These are phyloP conservation scores for Grosmannia clavigera DNA, from an alignment of 2,329 filamentous ascomycete species.

Conservation along the genomic window DNA sequence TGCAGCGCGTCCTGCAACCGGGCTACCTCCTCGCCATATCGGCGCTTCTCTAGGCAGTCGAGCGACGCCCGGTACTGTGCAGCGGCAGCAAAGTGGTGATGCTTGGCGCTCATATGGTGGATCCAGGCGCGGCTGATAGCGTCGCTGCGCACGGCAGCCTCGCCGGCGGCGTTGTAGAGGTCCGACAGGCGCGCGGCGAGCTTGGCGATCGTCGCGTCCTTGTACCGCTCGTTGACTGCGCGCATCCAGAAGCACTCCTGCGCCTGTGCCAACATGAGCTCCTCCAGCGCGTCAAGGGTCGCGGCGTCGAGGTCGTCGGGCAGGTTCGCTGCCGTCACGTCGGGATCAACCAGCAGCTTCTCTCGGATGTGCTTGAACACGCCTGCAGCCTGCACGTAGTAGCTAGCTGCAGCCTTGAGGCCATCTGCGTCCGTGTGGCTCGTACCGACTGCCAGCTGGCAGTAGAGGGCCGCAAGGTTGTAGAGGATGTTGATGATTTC, in stretches of 20 bases:
- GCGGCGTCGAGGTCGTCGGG: constrained; percentile 92
- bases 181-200: constrained; percentile 83
- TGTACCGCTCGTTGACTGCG: constrained; percentile 85
- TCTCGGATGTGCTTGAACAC: constrained; percentile 68
- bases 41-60: constrained; percentile 84
- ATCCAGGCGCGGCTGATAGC: constrained; percentile 92
- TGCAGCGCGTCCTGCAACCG: constrained; percentile 68
- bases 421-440: constrained; percentile 66
- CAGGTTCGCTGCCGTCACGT: constrained; percentile 50
- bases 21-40: constrained; percentile 91
- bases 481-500: constrained; percentile 88
- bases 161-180: constrained; percentile 72
- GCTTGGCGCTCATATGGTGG: constrained; percentile 92
- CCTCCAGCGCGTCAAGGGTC: constrained; percentile 71
- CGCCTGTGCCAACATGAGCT: constrained; percentile 79
- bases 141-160: constrained; percentile 78
- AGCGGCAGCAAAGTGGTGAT: constrained; percentile 91
- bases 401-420: constrained; percentile 76
- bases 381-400: constrained; percentile 79
- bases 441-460: constrained; percentile 72
- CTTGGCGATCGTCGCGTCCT: constrained; percentile 84
- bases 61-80: constrained; percentile 87
- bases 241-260: constrained; percentile 99
- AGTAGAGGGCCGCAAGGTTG: constrained; percentile 88
- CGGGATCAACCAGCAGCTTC: constrained; percentile 68